Percentiles rank a stretch among this genome's conserved stretches.
phyloP scores from a whole-genome alignment of 164 flowering plant genomes.

The Piper longum region DNA sequence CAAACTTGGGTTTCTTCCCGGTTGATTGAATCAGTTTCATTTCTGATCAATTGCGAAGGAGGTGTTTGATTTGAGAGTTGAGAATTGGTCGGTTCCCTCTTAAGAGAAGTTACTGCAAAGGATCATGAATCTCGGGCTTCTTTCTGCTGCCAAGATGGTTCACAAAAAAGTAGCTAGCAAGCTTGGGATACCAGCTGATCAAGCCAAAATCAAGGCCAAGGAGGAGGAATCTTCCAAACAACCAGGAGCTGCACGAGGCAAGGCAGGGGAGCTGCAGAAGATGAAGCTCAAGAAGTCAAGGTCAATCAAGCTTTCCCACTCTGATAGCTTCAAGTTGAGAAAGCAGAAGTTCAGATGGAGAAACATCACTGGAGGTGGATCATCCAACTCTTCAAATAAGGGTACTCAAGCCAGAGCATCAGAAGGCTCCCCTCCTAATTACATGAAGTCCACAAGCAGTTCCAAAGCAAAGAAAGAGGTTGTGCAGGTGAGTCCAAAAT shows the following conservation, averaged over 20 bases:
- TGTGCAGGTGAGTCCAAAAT: slow-evolving; percentile 23
- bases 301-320: slow-evolving; percentile 10
- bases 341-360: background rate
- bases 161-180: slow-evolving; percentile 38
- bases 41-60: background rate
- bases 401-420: slow-evolving; percentile 5
- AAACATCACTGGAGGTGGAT: background rate
- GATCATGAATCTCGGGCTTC: background rate
- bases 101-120: too few species aligned
- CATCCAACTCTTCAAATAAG: background rate
- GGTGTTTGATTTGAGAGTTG: background rate
- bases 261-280: slow-evolving; percentile 14
- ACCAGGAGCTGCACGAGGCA: slow-evolving; percentile 8
- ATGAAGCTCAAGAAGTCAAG: slow-evolving; percentile 17
- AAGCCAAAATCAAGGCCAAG: slow-evolving; percentile 12
- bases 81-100: too few species aligned
- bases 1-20: background rate
- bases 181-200: slow-evolving; percentile 37
- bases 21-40: background rate
- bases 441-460: slow-evolving; percentile 36
- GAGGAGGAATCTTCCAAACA: slow-evolving; percentile 13
- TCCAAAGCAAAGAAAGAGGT: slow-evolving; percentile 29
- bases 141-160: slow-evolving; percentile 44
- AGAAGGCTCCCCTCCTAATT: slow-evolving; percentile 22
- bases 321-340: background rate